Percentiles rank a stretch among this genome's conserved stretches.
Conservation (phyloP, 441 rosid species). For the Brassica hybrid region DNA sequence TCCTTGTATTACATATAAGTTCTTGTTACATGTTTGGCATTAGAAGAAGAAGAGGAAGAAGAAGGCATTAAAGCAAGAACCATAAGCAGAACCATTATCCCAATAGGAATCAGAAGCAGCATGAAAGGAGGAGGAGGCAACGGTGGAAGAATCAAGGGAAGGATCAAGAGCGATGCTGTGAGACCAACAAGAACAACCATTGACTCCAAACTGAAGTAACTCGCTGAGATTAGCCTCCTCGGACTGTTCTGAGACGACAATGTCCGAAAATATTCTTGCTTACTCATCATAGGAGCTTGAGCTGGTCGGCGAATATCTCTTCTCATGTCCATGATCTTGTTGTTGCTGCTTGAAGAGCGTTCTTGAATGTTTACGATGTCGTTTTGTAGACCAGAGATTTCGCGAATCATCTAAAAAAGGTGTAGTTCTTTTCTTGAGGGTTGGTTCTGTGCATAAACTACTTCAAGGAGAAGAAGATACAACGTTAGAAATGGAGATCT, state of each 20-base stretch:
- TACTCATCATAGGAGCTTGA: constrained; percentile 28
- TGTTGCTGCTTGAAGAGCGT: constrained; percentile 35
- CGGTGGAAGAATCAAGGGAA: constrained; percentile 86
- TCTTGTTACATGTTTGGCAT: constrained; percentile 34
- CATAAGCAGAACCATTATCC: constrained; percentile 74
- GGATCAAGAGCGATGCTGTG: constrained; percentile 74
- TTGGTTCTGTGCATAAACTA: no score
- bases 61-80: constrained; percentile 85
- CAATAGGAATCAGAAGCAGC: constrained; percentile 80
- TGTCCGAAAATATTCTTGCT: constrained; percentile 47
- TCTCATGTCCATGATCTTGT: constrained; percentile 52
- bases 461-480: neutral
- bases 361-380: constrained; percentile 43
- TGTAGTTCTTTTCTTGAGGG: neutral
- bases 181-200: constrained; percentile 63
- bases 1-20: constrained; percentile 29
- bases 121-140: constrained; percentile 92
- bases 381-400: constrained; percentile 28
- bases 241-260: constrained; percentile 50
- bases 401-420: constrained; percentile 48
- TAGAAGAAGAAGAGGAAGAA: constrained; percentile 29
- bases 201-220: constrained; percentile 77
- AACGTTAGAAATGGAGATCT: no score
- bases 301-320: constrained; percentile 40
- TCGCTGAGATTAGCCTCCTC: constrained; percentile 51